These are phyloP conservation scores for Thyridium curvatum DNA, from an alignment of 2,329 filamentous ascomycete genomes.

Conservation along the genomic window DNA sequence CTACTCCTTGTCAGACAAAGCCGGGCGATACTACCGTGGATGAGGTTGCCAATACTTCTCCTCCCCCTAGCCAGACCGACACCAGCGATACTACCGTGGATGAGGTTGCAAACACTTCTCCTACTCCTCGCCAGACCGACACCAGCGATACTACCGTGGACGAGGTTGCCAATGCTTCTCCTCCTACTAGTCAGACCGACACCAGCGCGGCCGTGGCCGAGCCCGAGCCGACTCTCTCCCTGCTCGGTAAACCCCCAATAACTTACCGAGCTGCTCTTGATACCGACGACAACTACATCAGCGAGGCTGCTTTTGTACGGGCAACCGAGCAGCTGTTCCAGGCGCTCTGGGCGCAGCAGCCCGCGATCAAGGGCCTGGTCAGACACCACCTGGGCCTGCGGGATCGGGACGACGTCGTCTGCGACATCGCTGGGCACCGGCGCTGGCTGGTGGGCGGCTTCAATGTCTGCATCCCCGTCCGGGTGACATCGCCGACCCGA, in stretches of 20 bases:
- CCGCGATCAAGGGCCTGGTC: background rate
- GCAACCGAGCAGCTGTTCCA: background rate
- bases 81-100: no score
- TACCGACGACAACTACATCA: slow-evolving; percentile 2
- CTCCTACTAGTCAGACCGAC: no score
- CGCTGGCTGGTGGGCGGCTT: slow-evolving; percentile 25
- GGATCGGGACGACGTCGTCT: background rate
- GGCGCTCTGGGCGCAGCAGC: background rate
- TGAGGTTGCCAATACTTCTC: no score
- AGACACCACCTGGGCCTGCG: slow-evolving; percentile 3
- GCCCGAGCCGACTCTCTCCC: slow-evolving; percentile 1
- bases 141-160: no score
- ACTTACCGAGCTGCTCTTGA: slow-evolving; percentile 2
- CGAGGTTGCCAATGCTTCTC: no score
- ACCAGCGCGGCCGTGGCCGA: slow-evolving; percentile 9
- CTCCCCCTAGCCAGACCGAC: no score
- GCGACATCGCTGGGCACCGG: slow-evolving; percentile 2
- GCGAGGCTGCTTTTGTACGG: background rate
- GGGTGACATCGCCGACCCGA: slow-evolving; percentile 2
- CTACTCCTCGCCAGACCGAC: no score
- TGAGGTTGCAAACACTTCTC: no score
- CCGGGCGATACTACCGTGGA: no score
- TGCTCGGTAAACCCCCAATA: background rate
- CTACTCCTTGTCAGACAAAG: no score
- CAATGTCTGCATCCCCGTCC: slow-evolving; percentile 26